A percentile compares a stretch with the other conserved stretches of the same genome.
Conservation (phyloP, 768 basidiomycete genomes). For the Xanthoconium purpureum region DNA sequence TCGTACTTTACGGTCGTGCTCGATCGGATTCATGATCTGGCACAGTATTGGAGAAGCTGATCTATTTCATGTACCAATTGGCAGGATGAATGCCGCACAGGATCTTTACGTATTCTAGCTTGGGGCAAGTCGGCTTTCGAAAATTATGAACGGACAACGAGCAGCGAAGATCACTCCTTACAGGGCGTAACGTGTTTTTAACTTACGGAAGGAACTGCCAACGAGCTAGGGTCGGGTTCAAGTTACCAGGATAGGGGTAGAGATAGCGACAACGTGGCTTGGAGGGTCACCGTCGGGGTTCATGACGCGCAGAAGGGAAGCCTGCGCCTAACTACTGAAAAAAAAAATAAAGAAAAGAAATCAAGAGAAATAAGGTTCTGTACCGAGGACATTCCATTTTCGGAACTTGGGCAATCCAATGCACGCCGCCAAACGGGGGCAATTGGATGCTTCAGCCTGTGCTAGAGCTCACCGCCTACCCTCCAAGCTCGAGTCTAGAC, state of each 20-base stretch:
- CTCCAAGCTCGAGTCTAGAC: too few relatives aligned
- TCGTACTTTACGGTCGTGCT: conserved; percentile 90
- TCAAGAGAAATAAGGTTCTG: not conserved
- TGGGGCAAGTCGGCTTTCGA: not conserved
- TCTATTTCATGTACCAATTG: not conserved
- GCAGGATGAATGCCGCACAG: not conserved
- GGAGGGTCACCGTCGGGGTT: not conserved
- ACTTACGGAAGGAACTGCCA: not conserved
- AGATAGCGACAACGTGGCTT: not conserved
- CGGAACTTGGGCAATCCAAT: too few relatives aligned
- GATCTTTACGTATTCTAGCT: not conserved
- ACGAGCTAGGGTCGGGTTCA: not conserved
- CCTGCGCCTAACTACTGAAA: too few relatives aligned
- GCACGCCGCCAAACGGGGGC: not conserved
- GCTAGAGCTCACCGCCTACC: too few relatives aligned
- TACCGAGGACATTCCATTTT: not conserved
- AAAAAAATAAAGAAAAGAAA: not conserved
- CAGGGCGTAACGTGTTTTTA: not conserved
- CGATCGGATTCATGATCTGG: conserved; percentile 89
- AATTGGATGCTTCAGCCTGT: too few relatives aligned
- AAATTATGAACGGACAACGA: not conserved
- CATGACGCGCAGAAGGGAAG: too few relatives aligned
- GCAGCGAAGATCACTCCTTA: not conserved
- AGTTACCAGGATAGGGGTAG: not conserved
- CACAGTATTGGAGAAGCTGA: conserved; percentile 84